phyloP scores from a whole-genome alignment of 2,329 filamentous ascomycete species.

The Domatiomyces globalis region DNA sequence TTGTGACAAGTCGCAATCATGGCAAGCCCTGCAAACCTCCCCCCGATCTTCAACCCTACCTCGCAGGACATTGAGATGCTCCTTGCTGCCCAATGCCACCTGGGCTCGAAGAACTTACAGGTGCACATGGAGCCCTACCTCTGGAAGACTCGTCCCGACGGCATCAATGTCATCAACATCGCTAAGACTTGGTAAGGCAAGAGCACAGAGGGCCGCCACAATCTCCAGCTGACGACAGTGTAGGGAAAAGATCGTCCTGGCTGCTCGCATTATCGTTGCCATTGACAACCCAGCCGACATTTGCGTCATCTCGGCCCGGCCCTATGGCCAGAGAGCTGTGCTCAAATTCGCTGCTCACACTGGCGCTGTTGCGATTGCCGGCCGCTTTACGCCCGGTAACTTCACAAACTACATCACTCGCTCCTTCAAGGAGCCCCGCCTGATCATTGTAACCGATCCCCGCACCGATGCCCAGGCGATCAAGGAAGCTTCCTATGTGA shows the following conservation, averaged over 20 bases:
- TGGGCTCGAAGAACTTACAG: conserved; percentile 98
- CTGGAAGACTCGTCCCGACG: conserved; percentile 98
- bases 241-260: conserved; percentile 99
- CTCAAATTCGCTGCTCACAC: conserved; percentile 99
- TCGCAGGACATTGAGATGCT: conserved; percentile 99
- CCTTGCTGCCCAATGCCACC: conserved; percentile 88
- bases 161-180: conserved; percentile 98
- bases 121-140: conserved; percentile 99
- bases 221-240: conserved; percentile 1
- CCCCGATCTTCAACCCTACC: conserved; percentile 91
- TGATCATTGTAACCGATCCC: conserved; percentile 98
- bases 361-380: conserved; percentile 91
- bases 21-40: conserved; percentile 78
- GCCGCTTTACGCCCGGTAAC: conserved; percentile 99
- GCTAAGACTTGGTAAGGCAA: conserved; percentile 90
- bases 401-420: conserved; percentile 99
- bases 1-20: conserved; percentile 33
- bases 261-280: conserved; percentile 95
- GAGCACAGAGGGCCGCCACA: not conserved
- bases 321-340: conserved; percentile 98
- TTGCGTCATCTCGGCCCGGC: conserved; percentile 97
- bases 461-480: conserved; percentile 99
- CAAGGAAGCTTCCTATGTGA: conserved; percentile 99
- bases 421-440: conserved; percentile 99
- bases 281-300: conserved; percentile 99